Conservation (phyloP, 257 asterid species). For the Rehmannia glutinosa region DNA sequence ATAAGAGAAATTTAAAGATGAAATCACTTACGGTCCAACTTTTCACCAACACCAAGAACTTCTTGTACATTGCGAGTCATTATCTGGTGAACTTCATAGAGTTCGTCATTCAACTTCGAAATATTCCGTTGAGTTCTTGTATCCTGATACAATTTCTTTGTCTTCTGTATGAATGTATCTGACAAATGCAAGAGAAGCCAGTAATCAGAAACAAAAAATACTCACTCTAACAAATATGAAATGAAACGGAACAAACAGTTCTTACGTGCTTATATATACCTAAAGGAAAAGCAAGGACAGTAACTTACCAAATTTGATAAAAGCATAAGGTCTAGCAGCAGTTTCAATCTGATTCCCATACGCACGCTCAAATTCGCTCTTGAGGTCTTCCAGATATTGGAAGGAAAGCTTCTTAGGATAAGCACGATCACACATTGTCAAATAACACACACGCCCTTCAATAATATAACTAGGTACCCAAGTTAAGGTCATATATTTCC, state of each 20-base stretch:
- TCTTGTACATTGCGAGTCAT: constrained; percentile 99
- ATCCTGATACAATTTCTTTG: constrained; percentile 89
- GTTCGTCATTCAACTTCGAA: constrained; percentile 88
- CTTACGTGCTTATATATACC: not conserved
- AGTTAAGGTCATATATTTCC: constrained; percentile 43
- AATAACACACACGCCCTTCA: constrained; percentile 88
- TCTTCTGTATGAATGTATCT: constrained; percentile 90
- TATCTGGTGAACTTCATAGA: constrained; percentile 97
- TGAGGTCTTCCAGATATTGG: constrained; percentile 93
- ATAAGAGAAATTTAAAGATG: not conserved
- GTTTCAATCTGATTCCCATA: constrained; percentile 89
- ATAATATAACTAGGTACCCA: constrained; percentile 61
- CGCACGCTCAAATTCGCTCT: constrained; percentile 81
- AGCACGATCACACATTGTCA: constrained; percentile 95
- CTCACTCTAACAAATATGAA: constrained; percentile 3
- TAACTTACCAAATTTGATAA: constrained; percentile 80
- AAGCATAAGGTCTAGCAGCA: constrained; percentile 97
- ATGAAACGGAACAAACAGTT: not conserved
- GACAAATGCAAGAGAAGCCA: constrained; percentile 18
- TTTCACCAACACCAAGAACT: constrained; percentile 99
- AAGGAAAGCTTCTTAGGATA: constrained; percentile 95
- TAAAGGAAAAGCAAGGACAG: constrained; percentile 6
- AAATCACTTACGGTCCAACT: constrained; percentile 83
- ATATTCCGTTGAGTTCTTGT: constrained; percentile 90
- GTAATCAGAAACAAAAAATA: not conserved